These are phyloP conservation scores for Trichophyton verrucosum DNA, from an alignment of 2,329 filamentous ascomycete genomes.

Conservation along the genomic window DNA sequence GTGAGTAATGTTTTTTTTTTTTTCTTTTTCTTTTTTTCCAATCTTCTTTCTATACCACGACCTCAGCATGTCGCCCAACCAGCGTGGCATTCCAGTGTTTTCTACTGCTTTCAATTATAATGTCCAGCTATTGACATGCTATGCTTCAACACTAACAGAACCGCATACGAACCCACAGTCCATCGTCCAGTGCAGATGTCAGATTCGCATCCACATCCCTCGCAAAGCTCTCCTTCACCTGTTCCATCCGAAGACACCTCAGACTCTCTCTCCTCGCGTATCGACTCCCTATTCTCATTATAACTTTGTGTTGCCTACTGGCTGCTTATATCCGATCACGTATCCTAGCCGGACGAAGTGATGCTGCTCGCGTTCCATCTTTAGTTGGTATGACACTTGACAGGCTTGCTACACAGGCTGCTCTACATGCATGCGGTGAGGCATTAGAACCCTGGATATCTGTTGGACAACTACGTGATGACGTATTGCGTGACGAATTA, in stretches of 20 bases:
- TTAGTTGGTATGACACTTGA: constrained; percentile 77
- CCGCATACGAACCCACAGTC: constrained; percentile 59
- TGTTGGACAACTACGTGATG: constrained; percentile 79
- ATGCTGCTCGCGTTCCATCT: constrained; percentile 61
- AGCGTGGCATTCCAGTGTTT: constrained; percentile 5
- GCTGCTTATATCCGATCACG: constrained; percentile 52
- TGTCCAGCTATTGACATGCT: constrained; percentile 26
- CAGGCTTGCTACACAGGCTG: constrained; percentile 69
- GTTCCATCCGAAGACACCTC: constrained; percentile 36
- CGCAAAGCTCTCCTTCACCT: constrained; percentile 78
- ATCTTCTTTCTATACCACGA: constrained; percentile 9
- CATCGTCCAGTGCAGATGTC: constrained; percentile 45
- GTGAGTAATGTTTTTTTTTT: constrained; percentile 40
- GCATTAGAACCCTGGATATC: constrained; percentile 69
- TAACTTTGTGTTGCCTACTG: constrained; percentile 35
- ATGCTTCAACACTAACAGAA: constrained; percentile 66
- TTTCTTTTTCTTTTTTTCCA: constrained; percentile 4
- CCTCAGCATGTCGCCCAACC: constrained; percentile 11
- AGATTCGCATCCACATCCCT: constrained; percentile 74
- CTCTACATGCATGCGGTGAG: constrained; percentile 54
- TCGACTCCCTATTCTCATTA: constrained; percentile 39
- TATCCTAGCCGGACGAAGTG: constrained; percentile 51
- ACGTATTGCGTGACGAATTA: constrained; percentile 74
- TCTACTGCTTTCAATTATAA: constrained; percentile 10
- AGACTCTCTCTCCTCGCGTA: constrained; percentile 38